These are phyloP conservation scores for Geranomyces variabilis DNA, from an alignment of 192 early-diverging fungal species.

Conservation along the genomic window DNA sequence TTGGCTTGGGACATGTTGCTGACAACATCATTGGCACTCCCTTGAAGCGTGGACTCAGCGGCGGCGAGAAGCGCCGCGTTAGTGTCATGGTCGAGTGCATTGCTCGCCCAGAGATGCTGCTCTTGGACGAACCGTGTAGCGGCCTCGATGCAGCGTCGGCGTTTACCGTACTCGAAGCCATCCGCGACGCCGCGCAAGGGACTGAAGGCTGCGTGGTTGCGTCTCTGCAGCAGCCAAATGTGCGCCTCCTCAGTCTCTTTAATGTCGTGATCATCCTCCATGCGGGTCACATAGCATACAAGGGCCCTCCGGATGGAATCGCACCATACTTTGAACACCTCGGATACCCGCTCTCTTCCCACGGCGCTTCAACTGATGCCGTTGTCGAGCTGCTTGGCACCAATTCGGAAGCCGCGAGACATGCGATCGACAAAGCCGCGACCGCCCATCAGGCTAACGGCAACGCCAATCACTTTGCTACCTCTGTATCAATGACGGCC, in stretches of 20 bases:
- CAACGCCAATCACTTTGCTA: too few relatives aligned
- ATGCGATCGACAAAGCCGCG: not conserved
- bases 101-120: conserved; percentile 78
- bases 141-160: conserved; percentile 73
- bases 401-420: not conserved
- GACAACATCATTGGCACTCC: conserved; percentile 67
- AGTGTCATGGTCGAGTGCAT: conserved; percentile 85
- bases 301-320: not conserved
- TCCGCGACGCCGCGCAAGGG: conserved; percentile 69
- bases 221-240: conserved; percentile 83
- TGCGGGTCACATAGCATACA: not conserved
- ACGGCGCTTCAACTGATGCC: not conserved
- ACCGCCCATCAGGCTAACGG: not conserved
- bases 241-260: conserved; percentile 78
- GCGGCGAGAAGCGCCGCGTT: conserved; percentile 82
- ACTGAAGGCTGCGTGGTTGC: conserved; percentile 64
- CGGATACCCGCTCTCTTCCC: not conserved
- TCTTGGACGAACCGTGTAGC: conserved; percentile 89
- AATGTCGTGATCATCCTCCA: not conserved
- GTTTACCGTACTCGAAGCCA: conserved; percentile 71
- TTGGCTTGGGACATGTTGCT: conserved; percentile 37
- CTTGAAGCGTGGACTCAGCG: conserved; percentile 76
- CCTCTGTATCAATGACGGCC: too few relatives aligned
- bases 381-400: not conserved
- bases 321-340: not conserved